Evolutionary conservation across 257 asterid genomes (phyloP).

Genomic region (Phtheirospermum japonicum): DNA sequence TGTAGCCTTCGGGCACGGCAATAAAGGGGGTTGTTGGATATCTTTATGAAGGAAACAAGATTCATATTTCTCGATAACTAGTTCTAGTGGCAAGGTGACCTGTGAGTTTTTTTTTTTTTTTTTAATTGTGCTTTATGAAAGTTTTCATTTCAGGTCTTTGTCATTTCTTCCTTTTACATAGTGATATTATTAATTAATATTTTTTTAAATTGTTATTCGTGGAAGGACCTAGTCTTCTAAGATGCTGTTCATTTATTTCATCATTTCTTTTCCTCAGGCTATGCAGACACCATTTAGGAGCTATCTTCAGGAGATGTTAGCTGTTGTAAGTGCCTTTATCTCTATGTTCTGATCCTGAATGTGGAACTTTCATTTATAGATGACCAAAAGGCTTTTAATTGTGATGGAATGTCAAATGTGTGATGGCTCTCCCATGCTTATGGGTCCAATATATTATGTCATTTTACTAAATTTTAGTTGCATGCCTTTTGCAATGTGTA

Average conservation of each 20-base stretch:
- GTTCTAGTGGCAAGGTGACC: too few relatives aligned
- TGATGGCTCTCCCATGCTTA: slow-evolving; percentile 1
- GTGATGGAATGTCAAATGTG: slow-evolving; percentile 1
- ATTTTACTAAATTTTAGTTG: not conserved
- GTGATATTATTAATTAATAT: too few relatives aligned
- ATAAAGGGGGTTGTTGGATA: too few relatives aligned
- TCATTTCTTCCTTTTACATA: too few relatives aligned
- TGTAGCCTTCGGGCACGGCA: too few relatives aligned
- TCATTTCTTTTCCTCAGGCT: slow-evolving; percentile 44
- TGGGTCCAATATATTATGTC: not conserved
- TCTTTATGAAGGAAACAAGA: too few relatives aligned
- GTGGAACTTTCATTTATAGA: not conserved
- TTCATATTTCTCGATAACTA: too few relatives aligned
- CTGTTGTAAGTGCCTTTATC: slow-evolving; percentile 57
- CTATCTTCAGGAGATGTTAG: slow-evolving; percentile 82
- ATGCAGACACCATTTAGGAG: slow-evolving; percentile 83
- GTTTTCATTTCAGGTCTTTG: too few relatives aligned
- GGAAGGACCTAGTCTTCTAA: not conserved
- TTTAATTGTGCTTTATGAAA: too few relatives aligned
- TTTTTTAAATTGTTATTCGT: too few relatives aligned
- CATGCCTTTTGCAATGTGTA: not conserved
- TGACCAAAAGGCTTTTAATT: not conserved
- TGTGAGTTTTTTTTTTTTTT: too few relatives aligned
- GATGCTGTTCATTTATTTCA: not conserved
- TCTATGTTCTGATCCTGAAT: not conserved